These are phyloP conservation scores for Neopestalotiopsis rosae DNA, from an alignment of 2,329 filamentous ascomycete species.

Conservation along the genomic window DNA sequence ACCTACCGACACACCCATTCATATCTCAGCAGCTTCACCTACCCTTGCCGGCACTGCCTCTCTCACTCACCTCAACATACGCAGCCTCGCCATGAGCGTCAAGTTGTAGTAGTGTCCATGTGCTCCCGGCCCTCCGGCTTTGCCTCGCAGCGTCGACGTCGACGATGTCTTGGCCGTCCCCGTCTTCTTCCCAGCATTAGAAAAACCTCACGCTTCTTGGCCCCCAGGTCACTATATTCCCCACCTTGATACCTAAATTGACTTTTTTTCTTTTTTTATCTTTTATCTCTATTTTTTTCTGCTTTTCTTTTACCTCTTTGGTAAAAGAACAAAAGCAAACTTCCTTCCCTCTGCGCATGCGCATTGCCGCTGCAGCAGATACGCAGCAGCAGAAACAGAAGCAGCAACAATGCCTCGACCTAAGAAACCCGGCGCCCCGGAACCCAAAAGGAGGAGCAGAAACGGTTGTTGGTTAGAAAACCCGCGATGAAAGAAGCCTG, in stretches of 20 bases:
- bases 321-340: background rate
- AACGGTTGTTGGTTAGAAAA: conserved; percentile 50
- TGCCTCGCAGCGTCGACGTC: background rate
- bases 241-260: conserved; percentile 7
- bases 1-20: too few relatives aligned
- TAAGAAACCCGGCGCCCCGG: conserved; percentile 47
- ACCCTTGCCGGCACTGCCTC: background rate
- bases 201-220: conserved; percentile 8
- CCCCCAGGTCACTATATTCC: conserved; percentile 8
- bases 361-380: conserved; percentile 8
- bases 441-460: conserved; percentile 50
- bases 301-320: background rate
- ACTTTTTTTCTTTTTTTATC: background rate
- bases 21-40: background rate
- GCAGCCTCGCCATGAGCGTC: conserved; percentile 2
- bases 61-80: background rate
- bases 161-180: conserved; percentile 13
- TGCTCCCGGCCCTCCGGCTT: background rate
- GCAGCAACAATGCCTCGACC: conserved; percentile 44
- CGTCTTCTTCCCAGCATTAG: conserved; percentile 1
- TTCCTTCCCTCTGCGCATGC: background rate
- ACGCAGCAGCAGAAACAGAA: too few relatives aligned
- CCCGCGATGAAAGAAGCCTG: background rate
- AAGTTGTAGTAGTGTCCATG: background rate
- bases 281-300: background rate